A percentile compares a stretch with the other conserved stretches of the same genome.
Conservation (phyloP, 495 filamentous ascomycete species). For the Sabuloglossum arenarium region DNA sequence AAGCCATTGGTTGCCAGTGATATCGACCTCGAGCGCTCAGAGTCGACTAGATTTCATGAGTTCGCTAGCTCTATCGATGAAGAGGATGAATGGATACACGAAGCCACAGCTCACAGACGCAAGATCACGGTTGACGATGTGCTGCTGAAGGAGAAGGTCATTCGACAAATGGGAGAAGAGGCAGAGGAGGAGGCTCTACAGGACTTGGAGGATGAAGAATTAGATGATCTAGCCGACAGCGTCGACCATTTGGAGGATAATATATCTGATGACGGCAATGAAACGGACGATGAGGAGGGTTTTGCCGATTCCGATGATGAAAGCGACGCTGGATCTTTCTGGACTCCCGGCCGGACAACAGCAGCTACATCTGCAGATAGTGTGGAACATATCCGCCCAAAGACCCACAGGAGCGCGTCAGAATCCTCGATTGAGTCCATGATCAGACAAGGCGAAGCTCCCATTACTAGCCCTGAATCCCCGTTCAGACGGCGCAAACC, state of each 20-base stretch:
- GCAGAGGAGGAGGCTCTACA: constrained; percentile 69
- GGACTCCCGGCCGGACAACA: constrained; percentile 35
- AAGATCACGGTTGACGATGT: constrained; percentile 79
- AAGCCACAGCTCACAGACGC: constrained; percentile 35
- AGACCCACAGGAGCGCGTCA: constrained; percentile 28
- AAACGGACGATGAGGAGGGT: constrained; percentile 89
- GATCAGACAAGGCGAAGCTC: constrained; percentile 12
- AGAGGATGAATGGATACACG: constrained; percentile 72
- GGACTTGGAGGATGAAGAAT: constrained; percentile 36
- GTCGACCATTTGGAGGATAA: constrained; percentile 15
- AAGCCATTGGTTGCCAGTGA: constrained; percentile 20
- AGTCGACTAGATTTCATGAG: constrained; percentile 70
- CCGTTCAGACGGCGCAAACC: constrained; percentile 13
- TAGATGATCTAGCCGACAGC: constrained; percentile 12
- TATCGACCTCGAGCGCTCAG: constrained; percentile 39
- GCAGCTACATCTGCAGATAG: constrained; percentile 28
- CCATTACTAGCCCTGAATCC: constrained; percentile 18
- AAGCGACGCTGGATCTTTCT: constrained; percentile 56
- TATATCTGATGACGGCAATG: constrained; percentile 52
- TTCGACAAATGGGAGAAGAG: constrained; percentile 73
- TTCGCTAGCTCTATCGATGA: constrained; percentile 66
- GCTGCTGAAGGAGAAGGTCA: constrained; percentile 70
- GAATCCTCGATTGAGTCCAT: constrained; percentile 44
- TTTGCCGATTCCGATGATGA: constrained; percentile 80
- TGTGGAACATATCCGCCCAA: constrained; percentile 25